Conservation (phyloP, 1,284 basidiomycete genomes). For the Retiboletus flavoniger region DNA sequence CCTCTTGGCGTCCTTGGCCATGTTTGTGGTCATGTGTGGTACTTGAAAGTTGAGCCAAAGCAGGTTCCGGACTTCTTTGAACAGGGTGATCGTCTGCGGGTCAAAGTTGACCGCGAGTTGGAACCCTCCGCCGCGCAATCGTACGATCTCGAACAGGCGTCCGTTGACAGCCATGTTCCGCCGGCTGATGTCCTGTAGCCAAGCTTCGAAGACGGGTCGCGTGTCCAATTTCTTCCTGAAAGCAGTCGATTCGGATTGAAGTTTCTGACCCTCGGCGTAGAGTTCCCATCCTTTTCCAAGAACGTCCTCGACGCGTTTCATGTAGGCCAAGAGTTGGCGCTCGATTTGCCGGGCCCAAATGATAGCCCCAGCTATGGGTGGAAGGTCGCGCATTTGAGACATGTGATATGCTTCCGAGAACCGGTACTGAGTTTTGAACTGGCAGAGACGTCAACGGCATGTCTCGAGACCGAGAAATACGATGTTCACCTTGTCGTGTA, state of each 20-base stretch:
- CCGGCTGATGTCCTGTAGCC: conserved; percentile 93
- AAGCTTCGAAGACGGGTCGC: conserved; percentile 90
- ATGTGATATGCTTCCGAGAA: conserved; percentile 96
- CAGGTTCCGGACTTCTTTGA: conserved; percentile 96
- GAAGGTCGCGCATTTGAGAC: conserved; percentile 96
- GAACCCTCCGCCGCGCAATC: conserved; percentile 77
- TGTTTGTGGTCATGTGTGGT: conserved; percentile 90
- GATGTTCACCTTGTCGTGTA: conserved; percentile 83
- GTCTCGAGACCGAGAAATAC: neutral
- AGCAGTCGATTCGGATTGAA: conserved; percentile 86
- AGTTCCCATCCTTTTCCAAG: conserved; percentile 98
- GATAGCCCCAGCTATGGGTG: conserved; percentile 95
- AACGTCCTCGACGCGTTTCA: conserved; percentile 99
- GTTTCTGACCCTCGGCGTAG: conserved; percentile 98
- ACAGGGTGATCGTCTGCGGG: conserved; percentile 95
- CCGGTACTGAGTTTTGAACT: conserved; percentile 94
- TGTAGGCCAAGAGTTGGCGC: conserved; percentile 92
- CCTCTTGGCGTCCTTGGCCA: conserved; percentile 97
- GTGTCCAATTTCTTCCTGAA: conserved; percentile 98
- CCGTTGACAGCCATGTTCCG: conserved; percentile 91
- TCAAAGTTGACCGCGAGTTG: conserved; percentile 97
- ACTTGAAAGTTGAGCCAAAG: conserved; percentile 96
- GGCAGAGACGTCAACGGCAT: conserved; percentile 9
- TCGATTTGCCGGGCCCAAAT: conserved; percentile 99
- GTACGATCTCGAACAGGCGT: conserved; percentile 93